phyloP scores from a whole-genome alignment of 163 green algal species.

The Scenedesmus sp. region DNA sequence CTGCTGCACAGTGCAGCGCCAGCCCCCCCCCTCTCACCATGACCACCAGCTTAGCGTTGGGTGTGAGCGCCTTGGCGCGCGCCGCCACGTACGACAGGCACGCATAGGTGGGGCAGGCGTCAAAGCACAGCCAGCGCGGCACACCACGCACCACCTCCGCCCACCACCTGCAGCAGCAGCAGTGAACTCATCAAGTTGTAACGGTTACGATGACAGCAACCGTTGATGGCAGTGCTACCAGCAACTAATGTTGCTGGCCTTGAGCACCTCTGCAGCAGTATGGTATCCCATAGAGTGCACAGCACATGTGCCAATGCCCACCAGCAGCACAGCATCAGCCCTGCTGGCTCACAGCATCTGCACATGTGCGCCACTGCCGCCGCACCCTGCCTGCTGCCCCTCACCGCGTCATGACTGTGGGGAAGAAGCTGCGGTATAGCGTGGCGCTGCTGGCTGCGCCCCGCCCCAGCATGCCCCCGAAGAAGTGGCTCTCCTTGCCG shows the following conservation, averaged over 20 bases:
- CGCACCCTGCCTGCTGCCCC: background rate
- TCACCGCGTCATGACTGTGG: conserved; percentile 79
- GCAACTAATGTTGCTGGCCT: background rate
- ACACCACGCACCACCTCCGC: conserved; percentile 56
- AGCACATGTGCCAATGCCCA: too few relatives aligned
- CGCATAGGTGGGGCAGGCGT: conserved; percentile 82
- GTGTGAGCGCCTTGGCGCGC: conserved; percentile 75
- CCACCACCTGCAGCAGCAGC: conserved; percentile 59
- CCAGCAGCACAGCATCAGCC: background rate
- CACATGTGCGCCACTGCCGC: background rate
- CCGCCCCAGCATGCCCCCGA: conserved; percentile 77
- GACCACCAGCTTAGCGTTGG: conserved; percentile 84
- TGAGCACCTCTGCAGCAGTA: background rate
- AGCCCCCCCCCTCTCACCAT: conserved; percentile 68
- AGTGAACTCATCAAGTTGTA: too few relatives aligned
- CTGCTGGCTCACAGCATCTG: too few relatives aligned
- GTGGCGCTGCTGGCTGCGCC: conserved; percentile 35
- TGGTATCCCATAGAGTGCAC: too few relatives aligned
- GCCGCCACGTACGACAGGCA: conserved; percentile 78
- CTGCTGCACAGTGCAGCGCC: too few relatives aligned
- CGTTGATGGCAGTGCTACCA: background rate
- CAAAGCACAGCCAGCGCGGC: conserved; percentile 73
- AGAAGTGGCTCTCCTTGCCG: conserved; percentile 82
- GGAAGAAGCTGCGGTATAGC: conserved; percentile 88
- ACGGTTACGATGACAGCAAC: background rate